Evolutionary conservation across 129 eudicot genomes (phyloP).

Genomic region (Lactuca sativa): DNA sequence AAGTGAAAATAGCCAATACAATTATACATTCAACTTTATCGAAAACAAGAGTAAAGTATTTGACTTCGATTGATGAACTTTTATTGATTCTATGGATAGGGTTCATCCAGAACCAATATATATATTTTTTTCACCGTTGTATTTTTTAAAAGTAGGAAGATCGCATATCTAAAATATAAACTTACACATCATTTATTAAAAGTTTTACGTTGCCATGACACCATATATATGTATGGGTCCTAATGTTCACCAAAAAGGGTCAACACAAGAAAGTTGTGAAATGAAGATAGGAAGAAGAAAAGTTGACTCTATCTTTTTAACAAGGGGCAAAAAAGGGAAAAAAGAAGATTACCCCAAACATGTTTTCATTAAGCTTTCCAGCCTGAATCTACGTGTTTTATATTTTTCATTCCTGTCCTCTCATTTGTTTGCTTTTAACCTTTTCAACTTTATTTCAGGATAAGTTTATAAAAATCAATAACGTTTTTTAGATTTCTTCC

Average conservation of each 20-base stretch:
- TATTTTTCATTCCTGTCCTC: slow-evolving; percentile 37
- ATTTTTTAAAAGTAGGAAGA: too few species aligned
- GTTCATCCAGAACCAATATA: slow-evolving; percentile 3
- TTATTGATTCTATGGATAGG: not conserved
- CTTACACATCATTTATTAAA: not conserved
- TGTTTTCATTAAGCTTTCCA: slow-evolving; percentile 57
- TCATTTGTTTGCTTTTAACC: slow-evolving; percentile 26
- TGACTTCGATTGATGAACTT: not conserved
- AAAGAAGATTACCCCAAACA: slow-evolving; percentile 31
- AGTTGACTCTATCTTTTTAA: slow-evolving; percentile 27
- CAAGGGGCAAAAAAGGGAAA: slow-evolving; percentile 14
- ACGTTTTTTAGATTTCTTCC: not conserved
- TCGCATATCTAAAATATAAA: slow-evolving; percentile 1
- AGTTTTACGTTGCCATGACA: slow-evolving; percentile 14
- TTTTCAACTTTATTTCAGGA: slow-evolving; percentile 6
- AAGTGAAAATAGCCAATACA: not conserved
- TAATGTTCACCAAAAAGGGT: slow-evolving; percentile 22
- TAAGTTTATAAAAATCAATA: not conserved
- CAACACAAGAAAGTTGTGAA: slow-evolving; percentile 15
- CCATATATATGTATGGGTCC: slow-evolving; percentile 10
- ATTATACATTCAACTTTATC: not conserved
- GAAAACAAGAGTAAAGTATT: slow-evolving; percentile 3
- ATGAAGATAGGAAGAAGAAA: slow-evolving; percentile 17
- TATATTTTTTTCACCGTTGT: not conserved
- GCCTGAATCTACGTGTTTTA: slow-evolving; percentile 66